Evolutionary conservation across 176 grass and related monocot genomes (phyloP).

Genomic region (Areca catechu): DNA sequence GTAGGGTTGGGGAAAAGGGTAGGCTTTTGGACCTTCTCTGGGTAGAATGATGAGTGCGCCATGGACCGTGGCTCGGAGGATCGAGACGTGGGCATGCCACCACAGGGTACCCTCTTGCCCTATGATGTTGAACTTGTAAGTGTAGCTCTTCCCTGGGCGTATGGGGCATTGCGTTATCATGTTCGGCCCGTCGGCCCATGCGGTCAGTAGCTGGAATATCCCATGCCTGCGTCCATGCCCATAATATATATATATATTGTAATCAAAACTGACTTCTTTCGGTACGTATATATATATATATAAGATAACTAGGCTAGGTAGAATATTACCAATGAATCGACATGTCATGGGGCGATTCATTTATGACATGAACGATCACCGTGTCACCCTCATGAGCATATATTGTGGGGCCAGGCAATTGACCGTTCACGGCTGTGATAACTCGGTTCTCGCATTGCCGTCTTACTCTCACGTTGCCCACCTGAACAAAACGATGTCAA

Average conservation of each 20-base stretch:
- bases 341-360: slow-evolving; percentile 44
- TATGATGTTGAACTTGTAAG: slow-evolving; percentile 37
- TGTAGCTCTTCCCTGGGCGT: slow-evolving; percentile 27
- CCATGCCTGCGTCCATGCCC: slow-evolving; percentile 29
- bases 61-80: slow-evolving; percentile 37
- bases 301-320: too few relatives aligned
- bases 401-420: slow-evolving; percentile 43
- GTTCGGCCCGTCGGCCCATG: slow-evolving; percentile 50
- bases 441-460: slow-evolving; percentile 34
- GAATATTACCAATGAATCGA: slow-evolving; percentile 42
- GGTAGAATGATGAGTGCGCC: slow-evolving; percentile 41
- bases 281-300: too few relatives aligned
- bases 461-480: slow-evolving; percentile 32
- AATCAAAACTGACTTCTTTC: not conserved
- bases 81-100: slow-evolving; percentile 54
- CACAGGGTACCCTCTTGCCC: slow-evolving; percentile 56
- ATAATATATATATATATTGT: not conserved
- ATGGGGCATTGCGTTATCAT: slow-evolving; percentile 73
- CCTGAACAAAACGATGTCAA: slow-evolving; percentile 10
- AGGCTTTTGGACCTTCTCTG: not conserved
- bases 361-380: slow-evolving; percentile 40
- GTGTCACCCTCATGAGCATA: slow-evolving; percentile 41
- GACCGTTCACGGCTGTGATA: slow-evolving; percentile 50
- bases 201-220: slow-evolving; percentile 38
- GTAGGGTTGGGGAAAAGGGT: slow-evolving; percentile 44